phyloP scores from a whole-genome alignment of 768 basidiomycete species.

The Tricholomella constricta region DNA sequence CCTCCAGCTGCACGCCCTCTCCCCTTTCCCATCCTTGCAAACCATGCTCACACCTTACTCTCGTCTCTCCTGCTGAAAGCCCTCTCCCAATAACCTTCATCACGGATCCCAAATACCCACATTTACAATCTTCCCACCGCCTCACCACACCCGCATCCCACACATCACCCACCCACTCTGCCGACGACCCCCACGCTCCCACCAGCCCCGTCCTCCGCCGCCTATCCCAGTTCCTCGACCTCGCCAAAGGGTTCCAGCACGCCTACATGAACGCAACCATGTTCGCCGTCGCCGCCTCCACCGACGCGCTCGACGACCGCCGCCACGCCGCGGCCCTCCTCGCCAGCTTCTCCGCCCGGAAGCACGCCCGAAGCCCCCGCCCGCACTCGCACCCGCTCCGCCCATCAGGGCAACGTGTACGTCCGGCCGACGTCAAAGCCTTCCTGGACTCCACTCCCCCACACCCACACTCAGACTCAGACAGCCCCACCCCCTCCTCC shows the following conservation, averaged over 20 bases:
- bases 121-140: neutral
- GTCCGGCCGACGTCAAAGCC: slow-evolving; percentile 1
- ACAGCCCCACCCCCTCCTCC: slow-evolving; percentile 19
- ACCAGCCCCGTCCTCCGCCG: slow-evolving; percentile 24
- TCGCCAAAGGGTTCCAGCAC: slow-evolving; percentile 58
- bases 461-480: neutral
- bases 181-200: neutral
- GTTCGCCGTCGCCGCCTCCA: slow-evolving; percentile 40
- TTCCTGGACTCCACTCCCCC: slow-evolving; percentile 1
- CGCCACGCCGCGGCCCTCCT: slow-evolving; percentile 2
- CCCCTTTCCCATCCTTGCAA: slow-evolving; percentile 34
- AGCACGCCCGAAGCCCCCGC: neutral
- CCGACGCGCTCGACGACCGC: slow-evolving; percentile 28
- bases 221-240: slow-evolving; percentile 44
- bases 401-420: slow-evolving; percentile 6
- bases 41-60: slow-evolving; percentile 36
- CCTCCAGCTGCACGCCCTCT: slow-evolving; percentile 16
- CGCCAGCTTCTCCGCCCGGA: neutral
- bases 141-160: neutral
- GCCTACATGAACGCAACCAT: slow-evolving; percentile 58
- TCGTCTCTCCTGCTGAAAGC: slow-evolving; percentile 37
- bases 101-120: neutral
- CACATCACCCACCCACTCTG: neutral
- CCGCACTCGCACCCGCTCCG: neutral
- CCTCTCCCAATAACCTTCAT: slow-evolving; percentile 30